Conservation (phyloP, 139 green algal species). For the Asterochloris erici region DNA sequence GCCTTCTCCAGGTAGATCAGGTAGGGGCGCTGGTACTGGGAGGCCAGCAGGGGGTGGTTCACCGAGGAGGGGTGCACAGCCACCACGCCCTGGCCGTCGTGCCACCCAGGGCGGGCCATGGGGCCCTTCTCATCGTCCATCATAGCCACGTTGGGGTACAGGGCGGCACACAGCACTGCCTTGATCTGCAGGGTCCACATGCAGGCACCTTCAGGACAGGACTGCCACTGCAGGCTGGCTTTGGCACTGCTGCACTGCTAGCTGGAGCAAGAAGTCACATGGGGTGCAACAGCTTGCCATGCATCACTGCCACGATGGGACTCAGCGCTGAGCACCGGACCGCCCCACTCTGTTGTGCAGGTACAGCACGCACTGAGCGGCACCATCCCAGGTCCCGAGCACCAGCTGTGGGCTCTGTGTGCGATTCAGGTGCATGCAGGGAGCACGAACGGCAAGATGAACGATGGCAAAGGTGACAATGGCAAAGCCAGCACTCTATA, state of each 20-base stretch:
- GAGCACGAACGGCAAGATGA: no score
- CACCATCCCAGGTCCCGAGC: no score
- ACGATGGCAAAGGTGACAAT: no score
- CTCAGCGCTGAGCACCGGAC: neutral
- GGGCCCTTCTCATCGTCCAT: conserved; percentile 47
- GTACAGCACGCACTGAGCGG: no score
- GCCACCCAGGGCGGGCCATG: conserved; percentile 40
- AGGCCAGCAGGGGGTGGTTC: conserved; percentile 35
- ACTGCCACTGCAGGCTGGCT: neutral
- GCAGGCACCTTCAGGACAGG: neutral
- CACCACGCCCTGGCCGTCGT: conserved; percentile 54
- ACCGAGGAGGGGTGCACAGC: conserved; percentile 69
- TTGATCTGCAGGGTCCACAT: conserved; percentile 52
- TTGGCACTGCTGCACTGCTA: neutral
- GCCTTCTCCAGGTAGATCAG: conserved; percentile 87
- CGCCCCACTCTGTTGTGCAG: neutral
- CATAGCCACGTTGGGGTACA: conserved; percentile 84
- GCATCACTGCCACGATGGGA: neutral
- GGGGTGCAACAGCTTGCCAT: neutral
- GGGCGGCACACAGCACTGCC: conserved; percentile 73
- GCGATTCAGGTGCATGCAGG: no score
- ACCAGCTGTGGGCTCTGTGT: no score
- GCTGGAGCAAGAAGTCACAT: neutral
- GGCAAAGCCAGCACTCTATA: no score
- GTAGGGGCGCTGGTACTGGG: conserved; percentile 60